Evolutionary conservation across 2,329 filamentous ascomycete genomes (phyloP).

Genomic region (Paraphaeosphaeria minitans): DNA sequence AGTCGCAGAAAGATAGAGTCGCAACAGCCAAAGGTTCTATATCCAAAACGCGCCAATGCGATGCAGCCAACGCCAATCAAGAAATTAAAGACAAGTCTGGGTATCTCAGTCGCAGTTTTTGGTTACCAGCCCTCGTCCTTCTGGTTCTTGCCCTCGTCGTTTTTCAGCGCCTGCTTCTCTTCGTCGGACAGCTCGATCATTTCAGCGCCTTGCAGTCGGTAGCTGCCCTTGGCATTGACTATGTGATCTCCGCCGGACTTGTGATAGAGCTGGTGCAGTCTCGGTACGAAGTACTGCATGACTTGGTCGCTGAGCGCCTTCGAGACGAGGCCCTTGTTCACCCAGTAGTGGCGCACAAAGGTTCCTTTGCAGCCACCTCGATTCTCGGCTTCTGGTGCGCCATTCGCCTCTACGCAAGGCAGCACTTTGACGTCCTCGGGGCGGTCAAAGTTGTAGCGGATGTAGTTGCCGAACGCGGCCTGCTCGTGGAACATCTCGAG

Average conservation of each 20-base stretch:
- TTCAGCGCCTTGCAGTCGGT: conserved; percentile 39
- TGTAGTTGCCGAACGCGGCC: conserved; percentile 46
- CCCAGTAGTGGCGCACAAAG: conserved; percentile 48
- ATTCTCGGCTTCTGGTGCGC: conserved; percentile 41
- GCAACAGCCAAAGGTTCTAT: background rate
- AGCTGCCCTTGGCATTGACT: conserved; percentile 41
- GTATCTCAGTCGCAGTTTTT: background rate
- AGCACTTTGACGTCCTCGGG: conserved; percentile 46
- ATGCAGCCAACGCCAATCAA: background rate
- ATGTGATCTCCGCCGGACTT: conserved; percentile 36
- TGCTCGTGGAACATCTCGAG: conserved; percentile 46
- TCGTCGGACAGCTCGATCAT: conserved; percentile 38
- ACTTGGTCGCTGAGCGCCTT: conserved; percentile 41
- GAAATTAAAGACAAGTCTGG: background rate
- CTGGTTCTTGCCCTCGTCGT: conserved; percentile 34
- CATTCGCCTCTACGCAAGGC: conserved; percentile 47
- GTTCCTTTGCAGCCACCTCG: conserved; percentile 45
- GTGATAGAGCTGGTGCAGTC: conserved; percentile 41
- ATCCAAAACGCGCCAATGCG: conserved; percentile 1
- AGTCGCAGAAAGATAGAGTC: background rate
- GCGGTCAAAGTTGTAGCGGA: conserved; percentile 46
- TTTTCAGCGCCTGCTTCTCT: conserved; percentile 33
- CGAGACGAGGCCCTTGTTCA: conserved; percentile 41
- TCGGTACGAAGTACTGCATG: conserved; percentile 45
- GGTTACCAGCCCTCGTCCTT: conserved; percentile 39